These are phyloP conservation scores for Daedalea quercina DNA, from an alignment of 768 basidiomycete genomes.

Conservation along the genomic window DNA sequence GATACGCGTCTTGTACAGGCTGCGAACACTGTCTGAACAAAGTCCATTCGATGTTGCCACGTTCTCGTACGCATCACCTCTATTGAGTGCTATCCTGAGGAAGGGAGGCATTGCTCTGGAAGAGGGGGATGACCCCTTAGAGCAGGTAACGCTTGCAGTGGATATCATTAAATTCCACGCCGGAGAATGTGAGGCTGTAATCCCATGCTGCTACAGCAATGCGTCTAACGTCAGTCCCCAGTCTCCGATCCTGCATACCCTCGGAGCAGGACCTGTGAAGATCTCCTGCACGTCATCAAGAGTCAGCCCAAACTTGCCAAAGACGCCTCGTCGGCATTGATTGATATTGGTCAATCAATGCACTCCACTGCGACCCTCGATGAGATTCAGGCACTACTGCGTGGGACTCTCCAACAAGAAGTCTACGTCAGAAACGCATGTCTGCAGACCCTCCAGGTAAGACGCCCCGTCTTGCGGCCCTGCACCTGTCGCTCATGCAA, in stretches of 20 bases:
- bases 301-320: slow-evolving; percentile 78
- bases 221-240: slow-evolving; percentile 23
- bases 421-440: slow-evolving; percentile 83
- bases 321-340: slow-evolving; percentile 72
- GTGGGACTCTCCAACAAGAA: slow-evolving; percentile 78
- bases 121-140: slow-evolving; percentile 70
- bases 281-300: slow-evolving; percentile 66
- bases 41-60: slow-evolving; percentile 80
- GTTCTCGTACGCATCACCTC: slow-evolving; percentile 73
- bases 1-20: slow-evolving; percentile 77
- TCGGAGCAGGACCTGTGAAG: slow-evolving; percentile 57
- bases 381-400: slow-evolving; percentile 63
- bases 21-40: slow-evolving; percentile 78
- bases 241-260: slow-evolving; percentile 73
- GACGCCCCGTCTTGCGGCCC: slow-evolving; percentile 7
- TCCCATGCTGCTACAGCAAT: neutral
- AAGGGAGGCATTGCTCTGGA: slow-evolving; percentile 61
- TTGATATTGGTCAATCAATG: slow-evolving; percentile 79
- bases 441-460: slow-evolving; percentile 84
- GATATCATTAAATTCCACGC: slow-evolving; percentile 67
- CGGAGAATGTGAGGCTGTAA: slow-evolving; percentile 54
- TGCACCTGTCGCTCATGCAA: neutral
- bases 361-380: slow-evolving; percentile 50
- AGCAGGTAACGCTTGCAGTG: slow-evolving; percentile 71
- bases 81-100: slow-evolving; percentile 61